These are phyloP conservation scores for Malassezia nana DNA, from an alignment of 1,284 basidiomycete genomes.

Conservation along the genomic window DNA sequence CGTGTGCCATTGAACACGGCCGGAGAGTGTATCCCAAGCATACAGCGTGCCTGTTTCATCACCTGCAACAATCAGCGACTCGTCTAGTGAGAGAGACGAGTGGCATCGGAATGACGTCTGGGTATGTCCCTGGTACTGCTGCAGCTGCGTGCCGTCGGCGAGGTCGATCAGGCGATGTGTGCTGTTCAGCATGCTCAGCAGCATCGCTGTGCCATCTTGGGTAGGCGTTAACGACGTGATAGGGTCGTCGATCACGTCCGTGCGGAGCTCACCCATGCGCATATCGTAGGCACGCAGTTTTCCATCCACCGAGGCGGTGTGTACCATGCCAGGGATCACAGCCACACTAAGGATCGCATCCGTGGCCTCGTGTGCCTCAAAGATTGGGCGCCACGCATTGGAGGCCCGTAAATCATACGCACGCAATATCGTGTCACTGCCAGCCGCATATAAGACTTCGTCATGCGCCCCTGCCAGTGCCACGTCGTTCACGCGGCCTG, in stretches of 20 bases:
- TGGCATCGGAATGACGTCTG: conserved; percentile 68
- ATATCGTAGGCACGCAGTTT: conserved; percentile 84
- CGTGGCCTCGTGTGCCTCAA: conserved; percentile 75
- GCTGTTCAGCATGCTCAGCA: conserved; percentile 73
- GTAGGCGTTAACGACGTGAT: conserved; percentile 66
- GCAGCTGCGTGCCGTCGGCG: conserved; percentile 69
- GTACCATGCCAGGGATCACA: conserved; percentile 56
- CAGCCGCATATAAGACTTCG: conserved; percentile 24
- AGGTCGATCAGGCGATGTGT: conserved; percentile 77
- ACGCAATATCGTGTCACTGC: conserved; percentile 33
- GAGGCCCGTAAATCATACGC: conserved; percentile 52
- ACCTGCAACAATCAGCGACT: conserved; percentile 71
- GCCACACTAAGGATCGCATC: conserved; percentile 64
- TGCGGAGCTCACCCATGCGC: conserved; percentile 73
- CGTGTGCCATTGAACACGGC: conserved; percentile 1
- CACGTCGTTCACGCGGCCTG: conserved; percentile 78
- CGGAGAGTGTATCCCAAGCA: conserved; percentile 67
- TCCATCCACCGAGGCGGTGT: conserved; percentile 77
- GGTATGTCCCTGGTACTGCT: conserved; percentile 68
- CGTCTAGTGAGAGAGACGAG: conserved; percentile 65
- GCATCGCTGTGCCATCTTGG: conserved; percentile 63
- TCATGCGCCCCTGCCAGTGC: conserved; percentile 55
- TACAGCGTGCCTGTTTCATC: conserved; percentile 80
- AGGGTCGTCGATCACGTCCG: conserved; percentile 69
- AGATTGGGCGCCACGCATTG: conserved; percentile 61